These are phyloP conservation scores for Letharia columbiana DNA, from an alignment of 495 filamentous ascomycete species.

Conservation along the genomic window DNA sequence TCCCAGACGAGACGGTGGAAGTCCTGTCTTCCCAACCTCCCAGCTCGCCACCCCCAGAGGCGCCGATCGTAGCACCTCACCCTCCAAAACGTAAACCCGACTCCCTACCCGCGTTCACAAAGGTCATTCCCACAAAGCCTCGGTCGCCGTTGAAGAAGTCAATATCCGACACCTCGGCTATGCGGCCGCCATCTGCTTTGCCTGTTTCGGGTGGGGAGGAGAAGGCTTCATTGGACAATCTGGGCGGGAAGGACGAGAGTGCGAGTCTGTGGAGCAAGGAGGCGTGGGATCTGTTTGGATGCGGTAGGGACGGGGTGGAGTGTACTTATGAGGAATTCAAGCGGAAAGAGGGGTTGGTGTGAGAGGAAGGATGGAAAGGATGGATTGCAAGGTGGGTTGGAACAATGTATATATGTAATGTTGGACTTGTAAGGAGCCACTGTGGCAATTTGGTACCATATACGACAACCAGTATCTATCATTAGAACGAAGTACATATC, in stretches of 20 bases:
- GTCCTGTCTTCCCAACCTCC: background rate
- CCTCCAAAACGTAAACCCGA: slow-evolving; percentile 5
- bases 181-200: slow-evolving; percentile 1
- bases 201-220: background rate
- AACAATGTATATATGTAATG: background rate
- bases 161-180: slow-evolving; percentile 7
- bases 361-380: background rate
- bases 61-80: background rate
- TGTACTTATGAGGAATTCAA: slow-evolving; percentile 18
- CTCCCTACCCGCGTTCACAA: background rate
- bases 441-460: background rate
- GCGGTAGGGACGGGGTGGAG: slow-evolving; percentile 29
- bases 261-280: slow-evolving; percentile 47
- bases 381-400: background rate
- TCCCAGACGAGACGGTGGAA: background rate
- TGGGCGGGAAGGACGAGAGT: background rate
- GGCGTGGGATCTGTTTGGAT: slow-evolving; percentile 52
- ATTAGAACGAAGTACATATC: background rate
- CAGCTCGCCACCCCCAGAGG: background rate
- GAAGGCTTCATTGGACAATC: background rate
- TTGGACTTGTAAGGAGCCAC: background rate
- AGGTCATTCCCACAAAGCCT: slow-evolving; percentile 12
- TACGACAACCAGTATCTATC: slow-evolving; percentile 2
- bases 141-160: slow-evolving; percentile 12
- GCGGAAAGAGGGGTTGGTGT: slow-evolving; percentile 10